Evolutionary conservation across 1,139 yeast genomes (phyloP).

Genomic region (Pichia sp.): DNA sequence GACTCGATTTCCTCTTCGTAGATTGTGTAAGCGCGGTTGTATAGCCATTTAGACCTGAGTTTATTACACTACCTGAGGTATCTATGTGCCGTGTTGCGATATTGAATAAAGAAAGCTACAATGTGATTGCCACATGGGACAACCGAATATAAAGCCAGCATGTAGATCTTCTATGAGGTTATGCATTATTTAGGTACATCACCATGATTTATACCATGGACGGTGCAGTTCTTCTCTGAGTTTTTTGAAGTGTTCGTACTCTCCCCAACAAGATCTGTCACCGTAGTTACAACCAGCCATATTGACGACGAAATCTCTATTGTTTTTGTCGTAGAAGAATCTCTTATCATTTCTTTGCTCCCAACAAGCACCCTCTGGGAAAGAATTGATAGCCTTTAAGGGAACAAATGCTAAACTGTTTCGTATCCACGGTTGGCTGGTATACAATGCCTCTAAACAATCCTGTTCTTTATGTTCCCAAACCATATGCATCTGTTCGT

Average conservation of each 20-base stretch:
- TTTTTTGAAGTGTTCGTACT: conserved; percentile 82
- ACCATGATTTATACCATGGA: conserved; percentile 22
- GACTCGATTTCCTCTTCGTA: too few species aligned
- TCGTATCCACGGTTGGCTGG: conserved; percentile 80
- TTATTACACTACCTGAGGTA: too few species aligned
- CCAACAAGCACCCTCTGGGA: conserved; percentile 95
- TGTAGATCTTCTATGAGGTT: too few species aligned
- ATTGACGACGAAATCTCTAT: conserved; percentile 75
- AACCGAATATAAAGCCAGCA: too few species aligned
- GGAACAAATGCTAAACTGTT: conserved; percentile 84
- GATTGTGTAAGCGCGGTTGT: too few species aligned
- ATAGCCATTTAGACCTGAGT: too few species aligned
- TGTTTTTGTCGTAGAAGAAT: conserved; percentile 56
- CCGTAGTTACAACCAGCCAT: conserved; percentile 99
- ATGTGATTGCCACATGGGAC: too few species aligned
- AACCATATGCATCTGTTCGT: conserved; percentile 94
- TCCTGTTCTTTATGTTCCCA: conserved; percentile 99
- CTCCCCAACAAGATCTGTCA: conserved; percentile 89
- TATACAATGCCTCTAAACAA: conserved; percentile 77
- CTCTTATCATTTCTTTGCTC: conserved; percentile 75
- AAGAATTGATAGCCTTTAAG: conserved; percentile 75
- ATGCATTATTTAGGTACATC: too few species aligned
- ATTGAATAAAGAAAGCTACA: too few species aligned
- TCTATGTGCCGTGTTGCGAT: too few species aligned
- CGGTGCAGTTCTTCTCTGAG: conserved; percentile 49